Conservation (phyloP, 371 early-diverging fungal species). For the Rhizopus stolonifer region DNA sequence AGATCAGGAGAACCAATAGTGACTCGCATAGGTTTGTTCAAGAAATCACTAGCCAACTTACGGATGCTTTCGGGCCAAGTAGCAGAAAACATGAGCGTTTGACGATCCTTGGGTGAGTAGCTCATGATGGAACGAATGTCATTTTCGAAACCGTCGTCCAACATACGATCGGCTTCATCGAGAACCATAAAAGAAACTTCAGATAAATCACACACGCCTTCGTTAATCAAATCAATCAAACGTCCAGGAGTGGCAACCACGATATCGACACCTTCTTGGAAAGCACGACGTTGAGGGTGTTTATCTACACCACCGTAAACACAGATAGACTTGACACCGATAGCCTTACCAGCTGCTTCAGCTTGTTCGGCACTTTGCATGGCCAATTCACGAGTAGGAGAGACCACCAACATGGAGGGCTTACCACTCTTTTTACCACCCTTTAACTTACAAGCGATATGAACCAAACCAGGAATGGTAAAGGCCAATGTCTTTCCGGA, state of each 20-base stretch:
- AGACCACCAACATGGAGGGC: constrained; percentile 80
- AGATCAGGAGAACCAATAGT: constrained; percentile 93
- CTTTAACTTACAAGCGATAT: constrained; percentile 55
- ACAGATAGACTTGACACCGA: constrained; percentile 77
- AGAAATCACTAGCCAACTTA: constrained; percentile 82
- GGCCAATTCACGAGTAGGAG: constrained; percentile 96
- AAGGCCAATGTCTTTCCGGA: constrained; percentile 95
- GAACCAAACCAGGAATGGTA: constrained; percentile 88
- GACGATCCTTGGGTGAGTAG: constrained; percentile 58
- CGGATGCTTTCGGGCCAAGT: constrained; percentile 80
- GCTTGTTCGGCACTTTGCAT: constrained; percentile 85
- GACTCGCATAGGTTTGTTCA: constrained; percentile 85
- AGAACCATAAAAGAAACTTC: constrained; percentile 83
- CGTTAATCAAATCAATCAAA: constrained; percentile 88
- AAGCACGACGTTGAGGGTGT: constrained; percentile 53
- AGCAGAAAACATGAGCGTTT: constrained; percentile 89
- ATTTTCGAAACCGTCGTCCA: constrained; percentile 91
- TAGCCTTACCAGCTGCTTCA: constrained; percentile 64
- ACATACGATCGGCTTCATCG: constrained; percentile 96
- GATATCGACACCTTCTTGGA: constrained; percentile 74
- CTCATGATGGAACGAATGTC: constrained; percentile 83
- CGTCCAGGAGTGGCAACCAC: constrained; percentile 96
- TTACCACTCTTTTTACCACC: constrained; percentile 34
- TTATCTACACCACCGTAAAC: constrained; percentile 79
- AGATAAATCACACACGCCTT: constrained; percentile 66